phyloP scores from a whole-genome alignment of 495 filamentous ascomycete genomes.

The Penicillium canescens region DNA sequence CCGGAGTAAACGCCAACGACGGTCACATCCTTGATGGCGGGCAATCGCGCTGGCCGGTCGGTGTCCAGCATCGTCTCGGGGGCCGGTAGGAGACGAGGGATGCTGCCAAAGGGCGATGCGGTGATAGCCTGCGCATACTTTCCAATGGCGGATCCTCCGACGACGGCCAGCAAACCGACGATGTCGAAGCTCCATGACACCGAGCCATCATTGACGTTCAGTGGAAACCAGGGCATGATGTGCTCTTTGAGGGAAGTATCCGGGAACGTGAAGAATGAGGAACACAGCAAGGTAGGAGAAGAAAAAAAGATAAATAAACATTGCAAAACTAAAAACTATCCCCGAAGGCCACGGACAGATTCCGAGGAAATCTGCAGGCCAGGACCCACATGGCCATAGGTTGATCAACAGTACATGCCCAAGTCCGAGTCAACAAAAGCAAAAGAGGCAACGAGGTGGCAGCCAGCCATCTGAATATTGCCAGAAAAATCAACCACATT shows the following conservation, averaged over 20 bases:
- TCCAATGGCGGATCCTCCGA: slow-evolving; percentile 60
- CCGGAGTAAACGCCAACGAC: slow-evolving; percentile 60
- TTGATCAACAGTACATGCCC: no score
- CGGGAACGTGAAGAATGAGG: no score
- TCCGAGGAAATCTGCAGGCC: no score
- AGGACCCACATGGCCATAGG: no score
- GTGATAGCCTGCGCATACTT: slow-evolving; percentile 58
- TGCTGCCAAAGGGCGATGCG: slow-evolving; percentile 52
- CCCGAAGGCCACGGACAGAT: no score
- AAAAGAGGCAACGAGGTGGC: no score
- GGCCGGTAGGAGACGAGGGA: slow-evolving; percentile 67
- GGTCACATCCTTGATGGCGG: slow-evolving; percentile 49
- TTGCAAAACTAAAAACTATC: no score
- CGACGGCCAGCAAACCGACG: slow-evolving; percentile 62
- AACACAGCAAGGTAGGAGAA: no score
- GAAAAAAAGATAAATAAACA: no score
- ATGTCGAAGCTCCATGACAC: slow-evolving; percentile 48
- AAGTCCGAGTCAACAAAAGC: no score
- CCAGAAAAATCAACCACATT: no score
- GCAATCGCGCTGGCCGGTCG: slow-evolving; percentile 54
- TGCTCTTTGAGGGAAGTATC: not conserved
- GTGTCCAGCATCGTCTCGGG: slow-evolving; percentile 64
- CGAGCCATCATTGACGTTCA: slow-evolving; percentile 2
- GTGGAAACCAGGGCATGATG: slow-evolving; percentile 21
- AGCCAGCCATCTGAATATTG: no score